phyloP scores from a whole-genome alignment of 371 early-diverging fungal genomes.

The Enterospora canceri region DNA sequence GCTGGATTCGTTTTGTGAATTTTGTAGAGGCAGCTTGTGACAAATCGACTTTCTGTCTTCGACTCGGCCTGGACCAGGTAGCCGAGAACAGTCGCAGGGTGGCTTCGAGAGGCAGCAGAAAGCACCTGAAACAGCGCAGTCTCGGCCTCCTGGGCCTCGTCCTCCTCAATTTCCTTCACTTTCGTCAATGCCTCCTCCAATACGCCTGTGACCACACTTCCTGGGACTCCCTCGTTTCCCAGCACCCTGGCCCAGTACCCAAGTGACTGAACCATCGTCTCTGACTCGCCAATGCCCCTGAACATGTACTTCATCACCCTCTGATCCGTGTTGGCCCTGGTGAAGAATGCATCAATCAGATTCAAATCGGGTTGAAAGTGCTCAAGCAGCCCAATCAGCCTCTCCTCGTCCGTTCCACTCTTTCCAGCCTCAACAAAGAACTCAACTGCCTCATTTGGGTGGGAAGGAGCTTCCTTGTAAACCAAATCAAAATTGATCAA shows the following conservation, averaged over 20 bases:
- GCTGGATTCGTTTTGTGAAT: no score
- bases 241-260: no score
- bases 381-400: conserved; percentile 19
- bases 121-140: no score
- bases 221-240: conserved; percentile 6
- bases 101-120: conserved; percentile 25
- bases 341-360: conserved; percentile 19
- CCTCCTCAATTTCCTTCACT: conserved; percentile 19
- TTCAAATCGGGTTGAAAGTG: conserved; percentile 10
- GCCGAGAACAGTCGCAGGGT: conserved; percentile 4
- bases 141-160: conserved; percentile 16
- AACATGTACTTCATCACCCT: conserved; percentile 33
- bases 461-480: conserved; percentile 12
- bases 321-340: conserved; percentile 12
- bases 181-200: conserved; percentile 22
- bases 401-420: not conserved
- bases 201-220: conserved; percentile 17
- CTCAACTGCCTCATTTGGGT: conserved; percentile 28
- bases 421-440: conserved; percentile 32
- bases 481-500: conserved; percentile 30
- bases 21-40: no score
- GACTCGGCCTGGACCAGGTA: conserved; percentile 17
- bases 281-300: conserved; percentile 27
- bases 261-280: no score
- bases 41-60: no score